These are phyloP conservation scores for Grosmannia huntii DNA, from an alignment of 2,329 filamentous ascomycete genomes.

Conservation along the genomic window DNA sequence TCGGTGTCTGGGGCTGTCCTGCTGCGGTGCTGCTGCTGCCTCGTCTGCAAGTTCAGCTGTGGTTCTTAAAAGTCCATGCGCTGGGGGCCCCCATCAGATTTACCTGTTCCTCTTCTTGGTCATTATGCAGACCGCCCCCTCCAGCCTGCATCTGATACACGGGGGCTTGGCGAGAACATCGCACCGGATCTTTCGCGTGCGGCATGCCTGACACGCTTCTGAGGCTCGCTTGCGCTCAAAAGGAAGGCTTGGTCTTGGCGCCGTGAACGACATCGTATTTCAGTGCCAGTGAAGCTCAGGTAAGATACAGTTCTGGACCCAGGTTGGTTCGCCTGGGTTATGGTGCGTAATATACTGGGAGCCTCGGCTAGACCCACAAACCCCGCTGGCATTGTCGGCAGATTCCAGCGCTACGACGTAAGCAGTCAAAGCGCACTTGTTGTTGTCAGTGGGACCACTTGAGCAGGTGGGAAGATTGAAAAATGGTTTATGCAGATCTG, in stretches of 20 bases:
- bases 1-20: background rate
- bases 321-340: no score
- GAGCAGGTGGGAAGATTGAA: no score
- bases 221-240: background rate
- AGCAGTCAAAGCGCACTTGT: no score
- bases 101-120: slow-evolving; percentile 1
- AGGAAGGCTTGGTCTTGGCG: background rate
- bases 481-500: no score
- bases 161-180: background rate
- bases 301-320: no score
- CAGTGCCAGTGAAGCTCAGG: no score
- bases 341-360: background rate
- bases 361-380: background rate
- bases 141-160: background rate
- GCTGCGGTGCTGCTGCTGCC: background rate
- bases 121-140: background rate
- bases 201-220: background rate
- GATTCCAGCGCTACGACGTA: background rate
- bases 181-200: background rate
- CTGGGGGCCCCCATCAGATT: background rate
- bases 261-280: background rate
- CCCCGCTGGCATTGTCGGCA: background rate
- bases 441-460: no score
- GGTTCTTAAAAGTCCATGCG: no score
- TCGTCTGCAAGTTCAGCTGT: no score